Evolutionary conservation across 1,139 yeast genomes (phyloP).

Genomic region (Kodamaea alishanica): DNA sequence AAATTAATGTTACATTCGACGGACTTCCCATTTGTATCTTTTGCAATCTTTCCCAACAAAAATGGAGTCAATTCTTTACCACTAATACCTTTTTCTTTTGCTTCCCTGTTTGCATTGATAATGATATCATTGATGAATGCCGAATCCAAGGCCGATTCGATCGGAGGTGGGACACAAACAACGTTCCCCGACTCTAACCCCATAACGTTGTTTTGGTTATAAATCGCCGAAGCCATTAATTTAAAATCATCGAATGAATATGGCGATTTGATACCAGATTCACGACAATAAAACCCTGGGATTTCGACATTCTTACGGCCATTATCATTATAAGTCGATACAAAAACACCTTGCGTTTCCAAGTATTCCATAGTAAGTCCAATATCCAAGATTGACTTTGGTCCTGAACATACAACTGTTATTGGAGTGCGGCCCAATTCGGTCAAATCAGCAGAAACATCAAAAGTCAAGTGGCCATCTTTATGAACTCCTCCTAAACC

Average conservation of each 20-base stretch:
- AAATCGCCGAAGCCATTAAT: constrained; percentile 62
- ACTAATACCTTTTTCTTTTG: constrained; percentile 46
- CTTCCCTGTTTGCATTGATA: constrained; percentile 54
- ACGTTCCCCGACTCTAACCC: constrained; percentile 63
- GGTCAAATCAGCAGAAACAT: constrained; percentile 81
- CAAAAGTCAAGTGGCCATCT: constrained; percentile 72
- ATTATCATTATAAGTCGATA: constrained; percentile 46
- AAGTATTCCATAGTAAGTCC: constrained; percentile 78
- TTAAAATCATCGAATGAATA: constrained; percentile 50
- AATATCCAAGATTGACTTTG: constrained; percentile 80
- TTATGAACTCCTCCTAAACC: constrained; percentile 93
- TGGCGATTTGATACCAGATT: constrained; percentile 72
- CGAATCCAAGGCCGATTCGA: constrained; percentile 54
- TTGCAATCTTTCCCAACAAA: constrained; percentile 60
- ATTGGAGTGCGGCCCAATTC: constrained; percentile 82
- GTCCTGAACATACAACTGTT: constrained; percentile 88
- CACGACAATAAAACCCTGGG: constrained; percentile 84
- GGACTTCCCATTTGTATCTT: constrained; percentile 64
- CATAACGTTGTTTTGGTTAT: constrained; percentile 50
- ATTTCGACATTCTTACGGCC: constrained; percentile 32
- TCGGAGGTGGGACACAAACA: constrained; percentile 82
- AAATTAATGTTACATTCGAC: constrained; percentile 70
- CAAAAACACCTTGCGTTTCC: constrained; percentile 81
- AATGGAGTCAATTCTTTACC: constrained; percentile 86
- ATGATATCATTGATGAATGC: constrained; percentile 54